These are phyloP conservation scores for Buxus sempervirens DNA, from an alignment of 164 flowering plant genomes.

Conservation along the genomic window DNA sequence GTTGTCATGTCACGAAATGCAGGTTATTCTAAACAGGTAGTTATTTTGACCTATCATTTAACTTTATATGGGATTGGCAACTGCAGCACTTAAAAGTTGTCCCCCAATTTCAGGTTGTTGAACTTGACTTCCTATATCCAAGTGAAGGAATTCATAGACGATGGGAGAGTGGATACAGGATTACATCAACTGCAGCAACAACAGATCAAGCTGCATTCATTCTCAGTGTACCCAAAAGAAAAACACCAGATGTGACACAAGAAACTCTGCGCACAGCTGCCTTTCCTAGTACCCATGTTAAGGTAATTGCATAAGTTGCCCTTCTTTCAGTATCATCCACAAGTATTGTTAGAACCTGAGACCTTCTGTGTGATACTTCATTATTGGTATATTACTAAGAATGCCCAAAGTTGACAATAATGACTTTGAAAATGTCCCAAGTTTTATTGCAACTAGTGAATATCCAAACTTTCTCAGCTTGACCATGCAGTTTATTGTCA, in stretches of 20 bases:
- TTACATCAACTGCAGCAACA: slow-evolving; percentile 56
- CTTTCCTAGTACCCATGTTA: slow-evolving; percentile 55
- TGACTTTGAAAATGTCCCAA: neutral
- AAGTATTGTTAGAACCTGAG: too few relatives aligned
- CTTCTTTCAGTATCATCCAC: too few relatives aligned
- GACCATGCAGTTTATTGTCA: too few relatives aligned
- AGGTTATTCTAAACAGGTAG: slow-evolving; percentile 57
- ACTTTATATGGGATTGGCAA: neutral
- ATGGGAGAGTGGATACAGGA: slow-evolving; percentile 60
- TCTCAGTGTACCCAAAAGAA: slow-evolving; percentile 49
- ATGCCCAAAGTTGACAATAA: neutral
- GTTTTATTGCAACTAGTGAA: neutral
- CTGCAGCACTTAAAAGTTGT: slow-evolving; percentile 5
- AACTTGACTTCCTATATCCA: slow-evolving; percentile 63
- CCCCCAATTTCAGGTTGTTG: slow-evolving; percentile 47
- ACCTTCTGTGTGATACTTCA: neutral
- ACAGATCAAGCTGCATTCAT: slow-evolving; percentile 66
- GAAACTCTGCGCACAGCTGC: slow-evolving; percentile 59
- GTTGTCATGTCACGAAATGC: slow-evolving; percentile 65
- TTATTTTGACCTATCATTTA: neutral
- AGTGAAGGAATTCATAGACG: slow-evolving; percentile 64
- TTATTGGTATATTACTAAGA: neutral
- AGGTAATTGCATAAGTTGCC: slow-evolving; percentile 31
- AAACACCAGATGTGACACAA: slow-evolving; percentile 42
- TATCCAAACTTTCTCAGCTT: neutral